Conservation (phyloP, 441 rosid genomes). For the Flueggea neowawraea region DNA sequence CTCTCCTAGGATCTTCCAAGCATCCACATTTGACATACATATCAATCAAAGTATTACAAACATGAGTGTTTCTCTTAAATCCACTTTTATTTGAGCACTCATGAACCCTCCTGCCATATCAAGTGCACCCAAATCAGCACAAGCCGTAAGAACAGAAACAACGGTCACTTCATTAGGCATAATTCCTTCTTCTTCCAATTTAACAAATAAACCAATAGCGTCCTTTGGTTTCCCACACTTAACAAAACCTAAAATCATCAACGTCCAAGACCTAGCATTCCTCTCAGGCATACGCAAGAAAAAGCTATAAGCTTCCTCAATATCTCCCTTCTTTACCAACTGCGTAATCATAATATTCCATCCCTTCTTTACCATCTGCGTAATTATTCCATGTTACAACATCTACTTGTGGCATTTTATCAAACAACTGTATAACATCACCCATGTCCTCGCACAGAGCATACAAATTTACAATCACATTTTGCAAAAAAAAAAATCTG, state of each 20-base stretch:
- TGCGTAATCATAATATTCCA: conserved; percentile 3
- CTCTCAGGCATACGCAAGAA: background rate
- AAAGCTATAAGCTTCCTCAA: background rate
- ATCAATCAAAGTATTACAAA: conserved; percentile 1
- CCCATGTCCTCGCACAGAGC: background rate
- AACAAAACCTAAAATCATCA: conserved; percentile 1
- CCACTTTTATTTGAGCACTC: background rate
- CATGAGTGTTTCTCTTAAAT: background rate
- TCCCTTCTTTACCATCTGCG: too few relatives aligned
- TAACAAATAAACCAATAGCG: background rate
- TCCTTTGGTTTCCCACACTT: background rate
- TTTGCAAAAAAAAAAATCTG: background rate
- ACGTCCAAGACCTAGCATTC: background rate
- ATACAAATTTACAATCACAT: background rate
- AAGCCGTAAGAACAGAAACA: conserved; percentile 9
- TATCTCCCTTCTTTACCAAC: background rate
- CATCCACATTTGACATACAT: conserved; percentile 18
- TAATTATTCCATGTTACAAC: too few relatives aligned
- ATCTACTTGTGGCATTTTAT: background rate
- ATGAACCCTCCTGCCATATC: conserved; percentile 8
- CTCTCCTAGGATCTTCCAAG: conserved; percentile 6
- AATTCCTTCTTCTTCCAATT: conserved; percentile 1
- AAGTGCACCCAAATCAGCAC: conserved; percentile 13
- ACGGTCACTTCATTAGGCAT: conserved; percentile 17
- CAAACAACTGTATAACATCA: background rate